Evolutionary conservation across 768 basidiomycete genomes (phyloP).

Genomic region (Neoboletus magnificus): DNA sequence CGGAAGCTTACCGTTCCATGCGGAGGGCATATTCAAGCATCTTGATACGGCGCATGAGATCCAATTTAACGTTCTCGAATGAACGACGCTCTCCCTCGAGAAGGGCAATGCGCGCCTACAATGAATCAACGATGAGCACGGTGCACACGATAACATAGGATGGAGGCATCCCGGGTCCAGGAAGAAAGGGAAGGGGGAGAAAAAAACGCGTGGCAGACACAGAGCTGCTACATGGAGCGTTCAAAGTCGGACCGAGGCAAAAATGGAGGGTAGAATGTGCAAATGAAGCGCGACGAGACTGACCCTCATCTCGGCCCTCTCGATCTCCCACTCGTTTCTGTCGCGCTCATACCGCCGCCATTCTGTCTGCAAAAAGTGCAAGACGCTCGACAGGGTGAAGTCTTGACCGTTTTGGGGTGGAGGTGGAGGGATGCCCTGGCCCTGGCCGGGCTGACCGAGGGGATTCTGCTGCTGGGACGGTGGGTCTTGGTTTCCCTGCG

Average conservation of each 20-base stretch:
- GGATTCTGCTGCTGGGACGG: slow-evolving; percentile 55
- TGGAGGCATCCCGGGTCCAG: background rate
- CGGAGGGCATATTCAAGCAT: slow-evolving; percentile 98
- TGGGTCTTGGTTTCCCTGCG: slow-evolving; percentile 35
- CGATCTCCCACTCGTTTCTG: slow-evolving; percentile 99
- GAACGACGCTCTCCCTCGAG: slow-evolving; percentile 96
- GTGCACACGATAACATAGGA: background rate
- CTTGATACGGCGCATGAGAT: slow-evolving; percentile 94
- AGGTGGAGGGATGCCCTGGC: slow-evolving; percentile 62
- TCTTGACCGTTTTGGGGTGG: slow-evolving; percentile 87
- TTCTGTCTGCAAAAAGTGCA: slow-evolving; percentile 98
- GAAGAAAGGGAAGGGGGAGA: background rate
- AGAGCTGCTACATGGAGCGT: background rate
- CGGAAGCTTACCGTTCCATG: slow-evolving; percentile 78
- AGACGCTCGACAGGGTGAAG: slow-evolving; percentile 87
- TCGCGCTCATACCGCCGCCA: slow-evolving; percentile 98
- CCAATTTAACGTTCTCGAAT: slow-evolving; percentile 95
- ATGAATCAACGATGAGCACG: slow-evolving; percentile 14
- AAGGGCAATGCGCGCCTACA: slow-evolving; percentile 91
- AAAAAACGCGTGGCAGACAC: background rate
- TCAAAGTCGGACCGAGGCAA: background rate
- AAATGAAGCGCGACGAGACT: slow-evolving; percentile 33
- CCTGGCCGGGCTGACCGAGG: slow-evolving; percentile 53
- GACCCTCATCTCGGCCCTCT: slow-evolving; percentile 98
- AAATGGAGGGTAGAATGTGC: background rate